phyloP scores from a whole-genome alignment of 2,329 filamentous ascomycete genomes.

The Epichloe scottii region DNA sequence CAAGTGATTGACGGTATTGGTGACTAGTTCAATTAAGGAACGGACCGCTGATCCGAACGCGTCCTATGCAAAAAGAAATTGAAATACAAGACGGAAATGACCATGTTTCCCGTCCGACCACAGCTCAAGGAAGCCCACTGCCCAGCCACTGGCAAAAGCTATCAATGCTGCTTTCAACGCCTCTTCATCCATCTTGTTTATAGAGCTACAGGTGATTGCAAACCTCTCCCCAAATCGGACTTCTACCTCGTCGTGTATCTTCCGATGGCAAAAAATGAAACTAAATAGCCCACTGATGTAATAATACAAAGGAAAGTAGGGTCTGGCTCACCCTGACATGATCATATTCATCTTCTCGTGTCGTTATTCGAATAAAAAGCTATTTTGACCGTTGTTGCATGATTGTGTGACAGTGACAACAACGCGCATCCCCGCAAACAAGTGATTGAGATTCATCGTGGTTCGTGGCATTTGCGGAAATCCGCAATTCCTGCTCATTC shows the following conservation, averaged over 20 bases:
- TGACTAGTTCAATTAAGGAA: neutral
- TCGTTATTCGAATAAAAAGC: constrained; percentile 6
- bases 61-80: constrained; percentile 3
- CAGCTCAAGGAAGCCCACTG: neutral
- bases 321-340: constrained; percentile 6
- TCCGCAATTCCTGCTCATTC: neutral
- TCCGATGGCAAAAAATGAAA: neutral
- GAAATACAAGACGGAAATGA: neutral
- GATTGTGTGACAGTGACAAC: neutral
- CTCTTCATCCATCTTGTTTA: neutral
- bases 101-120: neutral
- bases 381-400: constrained; percentile 9
- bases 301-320: constrained; percentile 8
- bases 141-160: neutral
- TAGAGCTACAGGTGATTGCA: neutral
- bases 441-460: neutral
- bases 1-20: neutral
- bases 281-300: neutral
- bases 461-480: neutral
- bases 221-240: neutral
- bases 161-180: neutral
- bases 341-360: constrained; percentile 9
- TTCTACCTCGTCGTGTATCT: constrained; percentile 1
- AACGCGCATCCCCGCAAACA: neutral
- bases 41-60: neutral